These are phyloP conservation scores for Globisporangium takayamanum DNA, from an alignment of 352 stramenopile species.

Conservation along the genomic window DNA sequence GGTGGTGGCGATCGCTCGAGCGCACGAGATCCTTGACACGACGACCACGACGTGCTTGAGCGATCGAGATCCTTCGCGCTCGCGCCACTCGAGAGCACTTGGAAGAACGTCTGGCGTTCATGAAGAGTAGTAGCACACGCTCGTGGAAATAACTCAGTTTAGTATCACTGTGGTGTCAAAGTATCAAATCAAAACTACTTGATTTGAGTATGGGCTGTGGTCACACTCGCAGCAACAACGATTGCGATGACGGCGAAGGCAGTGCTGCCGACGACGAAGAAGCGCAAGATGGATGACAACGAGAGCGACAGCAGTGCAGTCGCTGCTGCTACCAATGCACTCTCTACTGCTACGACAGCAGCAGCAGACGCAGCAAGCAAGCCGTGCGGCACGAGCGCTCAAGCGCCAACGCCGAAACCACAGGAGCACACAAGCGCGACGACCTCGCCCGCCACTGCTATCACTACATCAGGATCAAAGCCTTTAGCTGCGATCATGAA, in stretches of 20 bases:
- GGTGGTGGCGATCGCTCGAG: too few species aligned
- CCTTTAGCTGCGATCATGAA: neutral
- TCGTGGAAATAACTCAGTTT: neutral
- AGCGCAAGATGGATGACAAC: conserved; percentile 5
- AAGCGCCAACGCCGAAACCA: neutral
- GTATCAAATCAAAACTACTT: too few species aligned
- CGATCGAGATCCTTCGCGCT: too few species aligned
- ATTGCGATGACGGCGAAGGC: neutral
- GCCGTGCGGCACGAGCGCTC: neutral
- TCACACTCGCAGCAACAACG: neutral
- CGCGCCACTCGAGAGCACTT: too few species aligned
- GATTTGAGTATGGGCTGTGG: too few species aligned
- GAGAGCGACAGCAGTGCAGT: neutral
- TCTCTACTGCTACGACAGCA: neutral
- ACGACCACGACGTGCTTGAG: too few species aligned
- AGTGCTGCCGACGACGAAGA: neutral
- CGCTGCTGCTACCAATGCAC: too few species aligned
- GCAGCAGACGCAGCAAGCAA: neutral
- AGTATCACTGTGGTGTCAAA: too few species aligned
- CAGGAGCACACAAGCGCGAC: neutral
- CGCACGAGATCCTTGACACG: too few species aligned
- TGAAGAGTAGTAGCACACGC: too few species aligned
- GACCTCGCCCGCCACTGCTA: neutral
- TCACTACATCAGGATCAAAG: neutral
- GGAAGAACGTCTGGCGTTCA: too few species aligned